These are phyloP conservation scores for Sugiyamaella novakii DNA, from an alignment of 1,139 yeast genomes.

Conservation along the genomic window DNA sequence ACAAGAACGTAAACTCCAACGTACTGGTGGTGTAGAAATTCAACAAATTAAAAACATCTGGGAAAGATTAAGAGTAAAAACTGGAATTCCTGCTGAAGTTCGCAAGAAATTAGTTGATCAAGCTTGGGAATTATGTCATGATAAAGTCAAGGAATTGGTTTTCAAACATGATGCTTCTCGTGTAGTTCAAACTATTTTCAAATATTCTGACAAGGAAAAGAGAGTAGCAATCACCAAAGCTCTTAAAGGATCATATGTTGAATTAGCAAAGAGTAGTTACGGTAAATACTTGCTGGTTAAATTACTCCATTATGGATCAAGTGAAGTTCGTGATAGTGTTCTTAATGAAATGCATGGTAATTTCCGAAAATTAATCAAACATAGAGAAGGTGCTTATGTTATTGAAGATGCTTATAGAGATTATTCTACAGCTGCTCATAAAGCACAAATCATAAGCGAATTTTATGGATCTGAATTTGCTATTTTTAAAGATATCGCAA, in stretches of 20 bases:
- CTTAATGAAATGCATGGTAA: conserved; percentile 88
- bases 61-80: conserved; percentile 88
- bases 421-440: conserved; percentile 82
- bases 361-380: conserved; percentile 89
- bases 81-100: conserved; percentile 72
- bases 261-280: conserved; percentile 86
- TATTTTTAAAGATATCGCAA: conserved; percentile 76
- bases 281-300: conserved; percentile 91
- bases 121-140: conserved; percentile 80
- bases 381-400: conserved; percentile 98
- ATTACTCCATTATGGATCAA: conserved; percentile 88
- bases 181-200: conserved; percentile 90
- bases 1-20: conserved; percentile 80
- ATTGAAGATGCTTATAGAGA: conserved; percentile 90
- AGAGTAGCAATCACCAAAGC: conserved; percentile 70
- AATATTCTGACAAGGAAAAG: conserved; percentile 79
- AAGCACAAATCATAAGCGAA: conserved; percentile 87
- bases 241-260: conserved; percentile 75
- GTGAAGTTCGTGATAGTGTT: conserved; percentile 71
- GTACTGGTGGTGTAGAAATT: conserved; percentile 84
- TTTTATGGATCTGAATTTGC: conserved; percentile 98
- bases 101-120: conserved; percentile 81
- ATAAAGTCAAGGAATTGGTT: conserved; percentile 78
- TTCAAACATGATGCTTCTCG: conserved; percentile 96
- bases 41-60: conserved; percentile 84